These are phyloP conservation scores for Cercospora berteroae DNA, from an alignment of 2,329 filamentous ascomycete species.

Conservation along the genomic window DNA sequence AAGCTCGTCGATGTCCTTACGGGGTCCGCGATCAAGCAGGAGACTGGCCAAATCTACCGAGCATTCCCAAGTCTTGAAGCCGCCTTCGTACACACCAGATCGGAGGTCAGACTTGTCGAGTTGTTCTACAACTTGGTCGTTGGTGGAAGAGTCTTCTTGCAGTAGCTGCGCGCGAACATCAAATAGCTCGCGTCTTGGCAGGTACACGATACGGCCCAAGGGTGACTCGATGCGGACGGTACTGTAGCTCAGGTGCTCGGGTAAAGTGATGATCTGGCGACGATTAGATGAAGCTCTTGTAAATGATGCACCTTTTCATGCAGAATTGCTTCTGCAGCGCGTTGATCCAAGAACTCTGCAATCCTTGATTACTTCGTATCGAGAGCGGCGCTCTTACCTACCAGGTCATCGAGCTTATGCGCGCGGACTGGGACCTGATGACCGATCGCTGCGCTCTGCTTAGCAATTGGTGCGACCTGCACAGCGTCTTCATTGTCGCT, in stretches of 20 bases:
- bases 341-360: background rate
- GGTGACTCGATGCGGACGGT: conserved; percentile 61
- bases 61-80: conserved; percentile 89
- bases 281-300: background rate
- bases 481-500: conserved; percentile 35
- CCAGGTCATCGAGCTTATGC: conserved; percentile 48
- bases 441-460: conserved; percentile 1
- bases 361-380: background rate
- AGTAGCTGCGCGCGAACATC: conserved; percentile 79
- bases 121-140: conserved; percentile 54
- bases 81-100: conserved; percentile 80
- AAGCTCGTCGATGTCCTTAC: conserved; percentile 52
- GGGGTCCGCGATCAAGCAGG: conserved; percentile 48
- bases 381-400: conserved; percentile 38
- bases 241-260: conserved; percentile 71
- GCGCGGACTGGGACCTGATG: conserved; percentile 25
- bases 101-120: conserved; percentile 71
- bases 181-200: conserved; percentile 76
- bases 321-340: background rate
- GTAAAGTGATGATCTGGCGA: conserved; percentile 56
- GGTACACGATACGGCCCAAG: conserved; percentile 51
- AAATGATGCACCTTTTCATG: background rate
- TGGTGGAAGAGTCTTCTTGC: conserved; percentile 57
- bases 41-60: conserved; percentile 75
- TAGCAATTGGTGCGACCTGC: background rate